Evolutionary conservation across 768 basidiomycete species (phyloP), one percentile per base, ranked within the genome.

Genomic region (Leccinellum albellum): DNA sequence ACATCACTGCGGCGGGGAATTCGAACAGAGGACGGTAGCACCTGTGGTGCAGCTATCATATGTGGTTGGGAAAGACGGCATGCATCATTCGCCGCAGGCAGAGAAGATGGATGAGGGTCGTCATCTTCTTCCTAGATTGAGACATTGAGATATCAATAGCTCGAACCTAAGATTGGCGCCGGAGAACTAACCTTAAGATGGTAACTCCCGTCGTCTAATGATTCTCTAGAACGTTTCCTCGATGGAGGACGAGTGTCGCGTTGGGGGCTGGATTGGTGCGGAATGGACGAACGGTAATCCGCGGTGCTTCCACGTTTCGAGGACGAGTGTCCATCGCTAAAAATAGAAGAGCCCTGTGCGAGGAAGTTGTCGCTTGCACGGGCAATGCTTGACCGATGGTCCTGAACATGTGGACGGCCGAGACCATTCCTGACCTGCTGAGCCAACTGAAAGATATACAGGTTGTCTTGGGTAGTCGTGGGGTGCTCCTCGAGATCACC

Each of bases 311-410:
- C 59, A 46, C 60, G 64, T 56, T 62, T 65, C 46, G 53, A 54
- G 50, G 62, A 42, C 23, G 64, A 59, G 54, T 62, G 56, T 4
- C 63, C 63, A 15, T 64, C 70, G 21, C 59, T 66, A 47, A 68
- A 69, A 54, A 73, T 60, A 6, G 70, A 68, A 0, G 72, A 72
- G 21, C 58, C 72, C 51, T 70, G 69, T 28, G 70, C 62, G 28
- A 70, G 70, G 61, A 72, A 72, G 33, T 56, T 63, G 59, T 72
- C 70, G 55, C 72, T 72, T 4, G 67, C 72, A 23, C 66, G 68
- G 37, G 70, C 70, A 5, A 71, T 73, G 52, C 60, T 68, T 14
- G 68, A 65, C 20, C 72, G 66, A 54, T 72, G 60, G 55, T 72
- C 72, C 53, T 72, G 67, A 9, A 56, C 55, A 8, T 65, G 68